A percentile compares a stretch with the other conserved stretches of the same genome.
phyloP scores from a whole-genome alignment of 2,329 filamentous ascomycete species.

The Pseudogymnoascus verrucosus region DNA sequence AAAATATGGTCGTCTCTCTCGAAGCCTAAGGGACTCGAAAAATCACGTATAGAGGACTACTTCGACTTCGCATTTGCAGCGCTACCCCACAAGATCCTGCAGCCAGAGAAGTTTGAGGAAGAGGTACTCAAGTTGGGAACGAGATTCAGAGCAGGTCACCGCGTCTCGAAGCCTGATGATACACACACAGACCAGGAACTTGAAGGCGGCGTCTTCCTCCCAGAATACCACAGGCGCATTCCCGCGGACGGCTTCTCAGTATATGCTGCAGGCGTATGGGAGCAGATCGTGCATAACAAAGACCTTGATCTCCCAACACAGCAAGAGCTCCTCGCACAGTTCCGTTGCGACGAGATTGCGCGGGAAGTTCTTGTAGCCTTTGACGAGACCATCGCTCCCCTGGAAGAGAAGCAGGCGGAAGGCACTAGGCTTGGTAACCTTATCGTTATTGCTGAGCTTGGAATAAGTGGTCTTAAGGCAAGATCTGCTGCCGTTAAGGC shows the following conservation, averaged over 20 bases:
- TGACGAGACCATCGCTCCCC: slow-evolving; percentile 69
- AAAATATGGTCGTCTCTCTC: slow-evolving; percentile 91
- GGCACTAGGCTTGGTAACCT: slow-evolving; percentile 64
- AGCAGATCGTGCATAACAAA: slow-evolving; percentile 98
- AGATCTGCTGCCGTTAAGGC: slow-evolving; percentile 66
- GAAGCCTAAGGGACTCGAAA: slow-evolving; percentile 82
- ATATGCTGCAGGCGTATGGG: slow-evolving; percentile 92
- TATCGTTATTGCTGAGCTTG: slow-evolving; percentile 66
- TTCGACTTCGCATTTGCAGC: slow-evolving; percentile 98
- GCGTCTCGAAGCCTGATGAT: slow-evolving; percentile 54
- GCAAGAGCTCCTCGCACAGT: slow-evolving; percentile 92
- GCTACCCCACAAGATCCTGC: slow-evolving; percentile 91
- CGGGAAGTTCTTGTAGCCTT: slow-evolving; percentile 80
- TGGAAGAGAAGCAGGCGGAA: slow-evolving; percentile 80
- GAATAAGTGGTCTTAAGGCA: slow-evolving; percentile 62
- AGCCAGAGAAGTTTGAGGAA: slow-evolving; percentile 79
- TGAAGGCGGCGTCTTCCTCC: slow-evolving; percentile 75
- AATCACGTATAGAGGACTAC: slow-evolving; percentile 87
- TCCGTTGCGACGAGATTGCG: slow-evolving; percentile 93
- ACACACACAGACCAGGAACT: slow-evolving; percentile 61
- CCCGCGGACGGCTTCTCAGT: slow-evolving; percentile 94
- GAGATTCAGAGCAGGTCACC: slow-evolving; percentile 75
- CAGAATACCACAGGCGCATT: slow-evolving; percentile 92
- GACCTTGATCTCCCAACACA: slow-evolving; percentile 94
- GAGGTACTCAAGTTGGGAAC: slow-evolving; percentile 74